A percentile compares a stretch with the other conserved stretches of the same genome.
These are phyloP conservation scores for Podila verticillata DNA, from an alignment of 192 early-diverging fungal genomes.

Conservation along the genomic window DNA sequence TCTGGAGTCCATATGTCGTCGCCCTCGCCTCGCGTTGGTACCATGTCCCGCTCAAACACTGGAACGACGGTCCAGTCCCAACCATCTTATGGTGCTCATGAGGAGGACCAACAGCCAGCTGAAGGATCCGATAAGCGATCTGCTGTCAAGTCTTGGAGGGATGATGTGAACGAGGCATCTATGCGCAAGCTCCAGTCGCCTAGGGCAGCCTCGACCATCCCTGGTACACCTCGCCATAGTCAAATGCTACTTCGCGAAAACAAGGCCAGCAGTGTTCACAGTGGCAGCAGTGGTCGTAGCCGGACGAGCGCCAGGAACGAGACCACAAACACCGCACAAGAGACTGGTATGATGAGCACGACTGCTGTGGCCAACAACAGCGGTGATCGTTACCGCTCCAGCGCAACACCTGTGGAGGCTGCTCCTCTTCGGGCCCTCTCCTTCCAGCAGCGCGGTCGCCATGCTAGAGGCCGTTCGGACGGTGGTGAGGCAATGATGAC, in stretches of 20 bases:
- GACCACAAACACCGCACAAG: not conserved
- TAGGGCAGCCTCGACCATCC: not conserved
- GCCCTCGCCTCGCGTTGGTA: constrained; percentile 17
- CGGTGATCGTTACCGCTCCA: not conserved
- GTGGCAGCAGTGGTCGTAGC: constrained; percentile 14
- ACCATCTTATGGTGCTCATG: not conserved
- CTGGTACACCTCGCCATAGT: not conserved
- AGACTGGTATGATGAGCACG: constrained; percentile 6
- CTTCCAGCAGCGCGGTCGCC: not conserved
- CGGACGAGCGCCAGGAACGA: constrained; percentile 5
- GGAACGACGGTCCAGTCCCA: not conserved
- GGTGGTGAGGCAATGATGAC: not conserved
- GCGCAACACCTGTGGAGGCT: not conserved
- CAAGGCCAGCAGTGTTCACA: constrained; percentile 11
- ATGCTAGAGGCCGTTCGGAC: not conserved
- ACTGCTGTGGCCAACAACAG: constrained; percentile 27
- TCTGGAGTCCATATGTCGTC: constrained; percentile 16
- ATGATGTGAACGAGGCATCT: constrained; percentile 42
- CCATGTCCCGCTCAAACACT: not conserved
- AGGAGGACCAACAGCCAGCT: not conserved
- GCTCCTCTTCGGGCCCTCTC: not conserved
- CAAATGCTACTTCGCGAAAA: constrained; percentile 3
- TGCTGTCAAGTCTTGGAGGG: constrained; percentile 31
- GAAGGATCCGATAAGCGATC: constrained; percentile 34
- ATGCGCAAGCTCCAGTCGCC: constrained; percentile 26